A percentile compares a stretch with the other conserved stretches of the same genome.
phyloP scores from a whole-genome alignment of 2,329 filamentous ascomycete species.

The Chaetothyriales sp. region DNA sequence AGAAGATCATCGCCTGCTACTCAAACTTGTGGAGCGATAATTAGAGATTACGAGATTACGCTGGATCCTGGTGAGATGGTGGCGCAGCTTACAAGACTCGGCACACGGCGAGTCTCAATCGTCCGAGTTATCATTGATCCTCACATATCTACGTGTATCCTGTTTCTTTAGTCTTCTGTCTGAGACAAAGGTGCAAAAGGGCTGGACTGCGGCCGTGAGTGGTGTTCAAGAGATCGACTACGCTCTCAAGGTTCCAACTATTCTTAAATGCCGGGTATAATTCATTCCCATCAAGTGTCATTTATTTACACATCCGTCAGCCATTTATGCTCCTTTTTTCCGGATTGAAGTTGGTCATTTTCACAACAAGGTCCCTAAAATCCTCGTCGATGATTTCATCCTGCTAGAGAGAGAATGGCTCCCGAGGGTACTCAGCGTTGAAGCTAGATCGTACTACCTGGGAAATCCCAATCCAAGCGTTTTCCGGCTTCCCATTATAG shows the following conservation, averaged over 20 bases:
- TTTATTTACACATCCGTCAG: conserved; percentile 9
- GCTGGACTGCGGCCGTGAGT: too few species aligned
- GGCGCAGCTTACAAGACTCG: too few species aligned
- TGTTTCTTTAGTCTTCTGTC: too few species aligned
- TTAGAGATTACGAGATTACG: too few species aligned
- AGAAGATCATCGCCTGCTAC: background rate
- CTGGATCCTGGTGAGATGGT: background rate
- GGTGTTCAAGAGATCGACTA: too few species aligned
- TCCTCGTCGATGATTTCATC: conserved; percentile 22
- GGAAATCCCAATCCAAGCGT: conserved; percentile 28
- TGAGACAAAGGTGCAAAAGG: too few species aligned
- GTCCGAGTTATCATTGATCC: too few species aligned
- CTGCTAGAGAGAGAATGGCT: conserved; percentile 31
- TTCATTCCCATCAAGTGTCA: background rate
- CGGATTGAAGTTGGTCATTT: conserved; percentile 23
- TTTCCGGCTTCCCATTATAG: conserved; percentile 19
- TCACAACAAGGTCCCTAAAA: conserved; percentile 20
- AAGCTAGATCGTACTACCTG: conserved; percentile 29
- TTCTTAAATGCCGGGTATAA: too few species aligned
- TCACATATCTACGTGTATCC: too few species aligned
- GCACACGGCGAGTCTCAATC: too few species aligned
- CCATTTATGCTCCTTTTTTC: conserved; percentile 22
- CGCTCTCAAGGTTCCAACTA: too few species aligned
- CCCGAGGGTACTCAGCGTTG: conserved; percentile 28
- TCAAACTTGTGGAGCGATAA: too few species aligned